phyloP scores from a whole-genome alignment of 2,329 filamentous ascomycete genomes.

The Claviceps sp. region DNA sequence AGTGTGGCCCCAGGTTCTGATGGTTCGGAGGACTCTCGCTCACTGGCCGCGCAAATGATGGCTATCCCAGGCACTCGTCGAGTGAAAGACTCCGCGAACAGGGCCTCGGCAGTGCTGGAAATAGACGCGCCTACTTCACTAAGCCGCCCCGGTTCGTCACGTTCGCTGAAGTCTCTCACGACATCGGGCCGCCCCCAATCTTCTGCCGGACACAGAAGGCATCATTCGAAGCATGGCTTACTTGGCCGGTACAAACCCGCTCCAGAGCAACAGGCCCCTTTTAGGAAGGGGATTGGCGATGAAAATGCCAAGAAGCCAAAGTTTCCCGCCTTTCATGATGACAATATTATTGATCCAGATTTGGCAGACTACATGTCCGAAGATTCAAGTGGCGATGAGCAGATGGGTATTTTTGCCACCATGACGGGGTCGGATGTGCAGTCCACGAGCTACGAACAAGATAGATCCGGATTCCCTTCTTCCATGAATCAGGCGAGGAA shows the following conservation, averaged over 20 bases:
- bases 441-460: constrained; percentile 56
- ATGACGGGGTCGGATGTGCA: constrained; percentile 53
- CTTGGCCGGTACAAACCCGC: constrained; percentile 58
- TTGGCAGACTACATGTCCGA: constrained; percentile 93
- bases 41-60: constrained; percentile 57
- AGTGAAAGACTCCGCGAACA: constrained; percentile 57
- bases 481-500: constrained; percentile 63
- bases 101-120: constrained; percentile 79
- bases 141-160: constrained; percentile 82
- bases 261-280: constrained; percentile 73
- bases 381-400: constrained; percentile 84
- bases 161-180: constrained; percentile 68
- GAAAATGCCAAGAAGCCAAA: constrained; percentile 51
- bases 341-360: constrained; percentile 97
- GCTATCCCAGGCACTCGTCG: constrained; percentile 52
- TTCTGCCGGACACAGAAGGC: constrained; percentile 60
- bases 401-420: constrained; percentile 71
- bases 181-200: constrained; percentile 60
- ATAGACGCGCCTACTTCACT: constrained; percentile 66
- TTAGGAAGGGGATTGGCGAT: constrained; percentile 59
- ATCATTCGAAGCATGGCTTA: constrained; percentile 78
- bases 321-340: constrained; percentile 88
- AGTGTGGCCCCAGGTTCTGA: constrained; percentile 27
- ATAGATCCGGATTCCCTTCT: constrained; percentile 59
- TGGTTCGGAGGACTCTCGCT: constrained; percentile 33